Conservation (phyloP, 2,329 filamentous ascomycete species). For the Ophiostoma triangulosporum region DNA sequence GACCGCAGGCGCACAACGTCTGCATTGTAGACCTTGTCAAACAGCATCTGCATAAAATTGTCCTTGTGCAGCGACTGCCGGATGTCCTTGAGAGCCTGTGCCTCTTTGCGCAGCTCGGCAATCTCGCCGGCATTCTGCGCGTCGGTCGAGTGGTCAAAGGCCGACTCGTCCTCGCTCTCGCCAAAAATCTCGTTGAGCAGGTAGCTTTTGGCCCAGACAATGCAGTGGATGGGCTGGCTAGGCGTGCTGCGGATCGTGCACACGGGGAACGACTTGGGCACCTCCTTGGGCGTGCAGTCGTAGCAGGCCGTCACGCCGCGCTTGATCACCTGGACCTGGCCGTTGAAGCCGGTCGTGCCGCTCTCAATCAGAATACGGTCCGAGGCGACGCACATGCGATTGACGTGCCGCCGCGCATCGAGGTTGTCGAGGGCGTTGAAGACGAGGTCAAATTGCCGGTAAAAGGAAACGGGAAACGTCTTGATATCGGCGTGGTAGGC, state of each 20-base stretch:
- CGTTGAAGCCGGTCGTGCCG: constrained; percentile 94
- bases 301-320: constrained; percentile 90
- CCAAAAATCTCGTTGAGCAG: constrained; percentile 91
- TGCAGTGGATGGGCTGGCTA: constrained; percentile 93
- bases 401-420: constrained; percentile 86
- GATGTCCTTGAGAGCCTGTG: constrained; percentile 71
- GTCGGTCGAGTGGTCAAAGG: constrained; percentile 68
- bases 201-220: constrained; percentile 97
- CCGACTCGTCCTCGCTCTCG: constrained; percentile 71
- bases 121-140: constrained; percentile 79
- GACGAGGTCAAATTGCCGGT: constrained; percentile 66
- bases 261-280: constrained; percentile 85
- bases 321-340: constrained; percentile 93
- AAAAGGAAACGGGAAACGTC: constrained; percentile 85
- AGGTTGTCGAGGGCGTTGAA: constrained; percentile 98
- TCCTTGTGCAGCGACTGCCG: constrained; percentile 65
- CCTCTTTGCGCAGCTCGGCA: constrained; percentile 71
- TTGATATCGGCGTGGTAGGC: constrained; percentile 95
- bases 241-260: constrained; percentile 96
- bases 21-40: constrained; percentile 81
- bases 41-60: constrained; percentile 66
- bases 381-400: constrained; percentile 90
- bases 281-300: constrained; percentile 81
- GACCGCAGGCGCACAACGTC: constrained; percentile 72
- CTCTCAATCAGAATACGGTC: constrained; percentile 88